Evolutionary conservation across 73 alveolate genomes (phyloP), one percentile per base, ranked within the genome.

Genomic region (Diophrys sp.): DNA sequence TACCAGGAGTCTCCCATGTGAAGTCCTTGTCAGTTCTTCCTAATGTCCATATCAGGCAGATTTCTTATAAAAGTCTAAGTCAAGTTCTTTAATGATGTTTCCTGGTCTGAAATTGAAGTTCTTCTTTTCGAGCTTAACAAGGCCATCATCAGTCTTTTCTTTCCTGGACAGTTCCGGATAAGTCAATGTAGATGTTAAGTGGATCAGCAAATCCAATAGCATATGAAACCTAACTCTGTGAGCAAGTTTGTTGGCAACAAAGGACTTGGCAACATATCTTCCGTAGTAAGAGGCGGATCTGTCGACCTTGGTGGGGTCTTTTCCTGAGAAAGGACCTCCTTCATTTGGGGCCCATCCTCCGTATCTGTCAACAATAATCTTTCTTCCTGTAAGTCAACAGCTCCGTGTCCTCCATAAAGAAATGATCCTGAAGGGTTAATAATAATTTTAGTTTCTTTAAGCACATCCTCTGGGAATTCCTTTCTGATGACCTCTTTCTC

Each of bases 291-390:
- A 67, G 28, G 85, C 99, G 56, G 97, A 84, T 83, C 99, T 94
- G 79, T 97, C 99, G 56, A 97, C 99, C 90, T 96, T 96, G 67
- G 98, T 80, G 70, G 98, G 93, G 57, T 96, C 99, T 83, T 96
- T 96, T 24, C 99, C 99, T 2, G 98, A 90, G 85, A 96, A 97
- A 30, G 97, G 99, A 70, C 98, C 99, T 23, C 97, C 98, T 77
- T 97, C 98, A 77, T 96, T 97, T 33, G 98, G 94, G 69, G 96
- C 93, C 98, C 98, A 94, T 29, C 99, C 99, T 34, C 99, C 99
- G 87, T 96, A 96, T 33, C 99, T 96, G 80, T 96, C 99, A 29
- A 96, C 97, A 74, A 93, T 93, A 73, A 90, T 92, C 81, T 94
- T 93, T 70, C 98, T 87, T 44, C 99, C 99, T 14, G 99, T 96